Percentiles rank a stretch among this genome's conserved stretches.
These are phyloP conservation scores for Polyplosphaeria fusca DNA, from an alignment of 495 filamentous ascomycete species.

Conservation along the genomic window DNA sequence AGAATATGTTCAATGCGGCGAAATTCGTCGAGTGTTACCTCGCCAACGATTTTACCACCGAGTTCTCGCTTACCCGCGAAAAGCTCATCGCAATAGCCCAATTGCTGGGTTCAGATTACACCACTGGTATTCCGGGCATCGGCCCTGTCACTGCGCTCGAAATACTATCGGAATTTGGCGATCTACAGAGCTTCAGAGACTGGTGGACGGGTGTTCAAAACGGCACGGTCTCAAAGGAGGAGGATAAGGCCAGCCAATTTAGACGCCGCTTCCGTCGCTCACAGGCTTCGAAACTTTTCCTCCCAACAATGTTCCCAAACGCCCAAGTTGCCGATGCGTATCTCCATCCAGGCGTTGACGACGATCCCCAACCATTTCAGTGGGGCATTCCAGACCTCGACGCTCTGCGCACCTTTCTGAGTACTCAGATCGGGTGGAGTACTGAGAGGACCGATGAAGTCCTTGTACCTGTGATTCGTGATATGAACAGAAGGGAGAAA, in stretches of 20 bases:
- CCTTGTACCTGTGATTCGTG: slow-evolving; percentile 85
- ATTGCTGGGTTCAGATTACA: slow-evolving; percentile 89
- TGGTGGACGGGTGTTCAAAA: slow-evolving; percentile 84
- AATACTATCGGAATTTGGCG: slow-evolving; percentile 82
- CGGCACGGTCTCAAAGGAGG: slow-evolving; percentile 49
- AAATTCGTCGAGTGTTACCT: slow-evolving; percentile 98
- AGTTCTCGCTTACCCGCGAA: slow-evolving; percentile 75
- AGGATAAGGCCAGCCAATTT: slow-evolving; percentile 58
- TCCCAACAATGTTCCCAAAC: slow-evolving; percentile 74
- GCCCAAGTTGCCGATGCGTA: slow-evolving; percentile 76
- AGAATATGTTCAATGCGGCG: slow-evolving; percentile 98
- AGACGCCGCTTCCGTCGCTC: slow-evolving; percentile 67
- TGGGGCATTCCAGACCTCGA: slow-evolving; percentile 96
- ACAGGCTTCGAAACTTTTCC: slow-evolving; percentile 77
- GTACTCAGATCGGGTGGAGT: slow-evolving; percentile 90
- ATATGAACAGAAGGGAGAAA: slow-evolving; percentile 81
- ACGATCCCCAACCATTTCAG: slow-evolving; percentile 71
- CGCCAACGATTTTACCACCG: slow-evolving; percentile 78
- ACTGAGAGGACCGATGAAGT: slow-evolving; percentile 91
- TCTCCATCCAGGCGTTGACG: slow-evolving; percentile 78
- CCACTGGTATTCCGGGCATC: slow-evolving; percentile 82
- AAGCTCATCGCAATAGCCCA: slow-evolving; percentile 87
- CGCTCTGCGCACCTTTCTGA: slow-evolving; percentile 77
- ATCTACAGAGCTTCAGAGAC: slow-evolving; percentile 66
- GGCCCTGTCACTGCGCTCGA: slow-evolving; percentile 93